Base-by-base conservation (phyloP, 1,284 basidiomycete genomes). In the Cryptococcus wingfieldii region DNA sequence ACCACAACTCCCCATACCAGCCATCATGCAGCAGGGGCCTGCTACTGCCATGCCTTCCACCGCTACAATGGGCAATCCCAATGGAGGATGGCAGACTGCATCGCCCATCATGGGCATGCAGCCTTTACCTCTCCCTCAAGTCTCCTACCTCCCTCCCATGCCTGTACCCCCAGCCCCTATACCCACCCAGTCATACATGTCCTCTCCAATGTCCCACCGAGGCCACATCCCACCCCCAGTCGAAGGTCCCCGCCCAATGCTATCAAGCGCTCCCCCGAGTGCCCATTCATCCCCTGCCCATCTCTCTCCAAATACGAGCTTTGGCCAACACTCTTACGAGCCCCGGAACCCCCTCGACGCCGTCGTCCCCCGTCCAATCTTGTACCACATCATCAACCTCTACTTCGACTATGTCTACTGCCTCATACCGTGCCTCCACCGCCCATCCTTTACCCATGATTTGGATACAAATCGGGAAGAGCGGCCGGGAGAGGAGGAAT, bases 401-500 rank as follows among this genome's bases (percentile, higher is more conserved):
- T 75, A 70, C 63, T 75, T 73, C 53, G 71, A 75, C 57, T 75
- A 73, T 51, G 67, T 74, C 14, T 59, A 67, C 58, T 54, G 53
- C 46, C 58, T 75, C 16, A 72, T 69, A 9, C 73, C 73, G 1
- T 70, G 66, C 42, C 54, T 74, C 2, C 73, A 75, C 47, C 62
- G 66, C n/a, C 73, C 73, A 13, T 69, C 68, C 0, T 72, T 75
- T 46, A 51, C 71, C 14, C 62, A 65, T 10, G 63, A 73, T 46
- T 58, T 75, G 63, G 14, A 66, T 62, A 14, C 49, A 61, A 47
- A 56, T 38, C 14, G 73, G 66, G 63, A 68, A 64, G 62, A 67
- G 65, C 2, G 69, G 67, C 53, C 67, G 65, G 14, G 53, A 64
- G 19, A 60, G 27, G 55, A 57, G 31, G 59, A 57, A 54, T 75